Base-by-base conservation (phyloP, 2,329 filamentous ascomycete genomes). In the Colletotrichum noveboracense region DNA sequence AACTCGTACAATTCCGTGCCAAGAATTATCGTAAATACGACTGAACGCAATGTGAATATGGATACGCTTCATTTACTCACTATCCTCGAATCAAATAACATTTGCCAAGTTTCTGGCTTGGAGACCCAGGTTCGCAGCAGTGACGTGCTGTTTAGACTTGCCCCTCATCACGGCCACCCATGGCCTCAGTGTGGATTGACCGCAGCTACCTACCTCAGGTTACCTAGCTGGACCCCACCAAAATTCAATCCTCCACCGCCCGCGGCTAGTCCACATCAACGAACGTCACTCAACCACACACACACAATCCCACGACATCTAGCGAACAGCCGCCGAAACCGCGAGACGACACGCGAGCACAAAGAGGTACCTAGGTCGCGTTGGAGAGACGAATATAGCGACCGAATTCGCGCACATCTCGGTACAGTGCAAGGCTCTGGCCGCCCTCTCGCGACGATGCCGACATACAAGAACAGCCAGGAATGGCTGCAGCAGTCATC, bases 401-500 rank as follows among this genome's bases (percentile, higher is more conserved):
- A 28, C 43, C 16, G 52, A 16, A 43, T 14, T 28, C 32, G 26
- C 34, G 43, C 64, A 21, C 26, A 32, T 24, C 26, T 10, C 34
- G 14, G 21, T 48, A 34, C 60, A 26, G 67, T 36, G 48, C 71
- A 58, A 60, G 61, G 52, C 60, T 52, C 14, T 24, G 52, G 32
- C 67, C 56, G 34, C 28, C 21, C 55, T 52, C n/a, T 26, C 55
- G n/a, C 36, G 80, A 87, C 80, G 73, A 98, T 98, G 96, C 93
- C 94, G 4, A 93, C 94, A 84, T 92, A 98, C 83, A 88, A 90
- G 67, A 96, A 95, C 74, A 94, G 94, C 85, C 93, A 98, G 86
- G 94, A 96, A 87, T 99, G 96, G 94, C 94, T 98, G 79, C 93
- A 94, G 80, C 94, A 98, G 85, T 98, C 96, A 16, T 89, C 93